Base-by-base conservation (phyloP, 306 rosid genomes). In the Vigna mungo region DNA sequence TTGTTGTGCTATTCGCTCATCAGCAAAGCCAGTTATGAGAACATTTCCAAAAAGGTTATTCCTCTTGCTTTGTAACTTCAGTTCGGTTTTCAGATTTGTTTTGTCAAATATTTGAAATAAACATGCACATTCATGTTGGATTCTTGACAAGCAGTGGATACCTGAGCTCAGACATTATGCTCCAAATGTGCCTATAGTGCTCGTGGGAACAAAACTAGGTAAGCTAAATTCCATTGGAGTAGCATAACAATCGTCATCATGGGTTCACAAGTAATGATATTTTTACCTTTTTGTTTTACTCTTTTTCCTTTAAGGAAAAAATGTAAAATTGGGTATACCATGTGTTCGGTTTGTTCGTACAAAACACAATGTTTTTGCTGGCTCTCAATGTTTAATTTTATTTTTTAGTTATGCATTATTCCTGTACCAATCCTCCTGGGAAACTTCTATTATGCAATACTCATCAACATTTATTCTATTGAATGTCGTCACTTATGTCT, bases 21-120 rank as follows among this genome's bases (percentile, higher is more conserved):
- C 65, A 91, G 97, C 83, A 94, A 87, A 90, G 96, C 97, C 44
- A 91, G 97, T 80, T 94, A 90, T 76, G 98, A 94, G 80, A 94
- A 94, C 78, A 89, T 91, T 75, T 82, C 96, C 55, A 94, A 94
- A 83, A 94, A 94, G 98, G 97, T 94, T n/a, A 8, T 71, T 0
- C 62, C 21, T 23, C 37, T 39, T 71, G 4, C 15, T 71, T 16
- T 76, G 51, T 48, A 27, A 55, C 13, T 78, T 8, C 39, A 20
- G 43, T 62, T 44, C 27, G 0, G 6, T 51, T 71, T 30, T 65
- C 58, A 74, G 46, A 49, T 65, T 66, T 58, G 44, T 67, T 51
- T 67, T 77, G 7, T 67, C 3, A 54, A 52, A 55, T 67, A 37
- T 68, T 52, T n/a, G 59, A 36, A 55, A 64, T 9, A 27, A 41